These are phyloP conservation scores for Sordariomycetes sp. DNA, from an alignment of 2,329 filamentous ascomycete species.

Conservation along the genomic window DNA sequence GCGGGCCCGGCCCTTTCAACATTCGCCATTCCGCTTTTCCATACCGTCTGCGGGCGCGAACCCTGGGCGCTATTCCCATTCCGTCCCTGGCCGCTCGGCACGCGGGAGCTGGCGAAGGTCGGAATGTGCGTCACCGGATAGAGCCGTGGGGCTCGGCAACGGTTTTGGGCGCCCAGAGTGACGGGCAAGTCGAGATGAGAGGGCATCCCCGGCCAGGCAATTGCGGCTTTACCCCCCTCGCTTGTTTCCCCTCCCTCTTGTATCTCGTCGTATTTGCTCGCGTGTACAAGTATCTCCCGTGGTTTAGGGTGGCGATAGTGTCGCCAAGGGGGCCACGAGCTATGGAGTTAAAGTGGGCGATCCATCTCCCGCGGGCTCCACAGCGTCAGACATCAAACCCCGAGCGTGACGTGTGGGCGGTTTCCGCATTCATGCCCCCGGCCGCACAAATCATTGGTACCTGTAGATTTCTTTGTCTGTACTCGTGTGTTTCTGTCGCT, in stretches of 20 bases:
- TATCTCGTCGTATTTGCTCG: background rate
- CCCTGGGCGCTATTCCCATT: background rate
- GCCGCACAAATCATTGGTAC: background rate
- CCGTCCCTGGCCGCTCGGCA: background rate
- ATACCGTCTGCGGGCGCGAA: background rate
- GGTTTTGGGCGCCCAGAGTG: background rate
- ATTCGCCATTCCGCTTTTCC: no score
- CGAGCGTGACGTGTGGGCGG: background rate
- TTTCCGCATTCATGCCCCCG: background rate
- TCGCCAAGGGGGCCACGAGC: no score
- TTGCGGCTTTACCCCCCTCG: background rate
- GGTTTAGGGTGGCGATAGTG: no score
- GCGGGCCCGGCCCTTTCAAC: no score
- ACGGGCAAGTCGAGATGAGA: background rate
- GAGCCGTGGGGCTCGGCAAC: background rate
- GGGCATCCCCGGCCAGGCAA: background rate
- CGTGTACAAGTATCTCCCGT: no score
- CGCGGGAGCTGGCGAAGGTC: background rate
- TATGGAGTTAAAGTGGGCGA: background rate
- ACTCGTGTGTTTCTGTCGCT: background rate
- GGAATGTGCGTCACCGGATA: background rate
- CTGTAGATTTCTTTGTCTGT: background rate
- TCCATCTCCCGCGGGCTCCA: background rate
- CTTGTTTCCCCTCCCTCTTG: background rate
- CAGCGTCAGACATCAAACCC: background rate